These are phyloP conservation scores for Cercophora newfieldiana DNA, from an alignment of 495 filamentous ascomycete species.

Conservation along the genomic window DNA sequence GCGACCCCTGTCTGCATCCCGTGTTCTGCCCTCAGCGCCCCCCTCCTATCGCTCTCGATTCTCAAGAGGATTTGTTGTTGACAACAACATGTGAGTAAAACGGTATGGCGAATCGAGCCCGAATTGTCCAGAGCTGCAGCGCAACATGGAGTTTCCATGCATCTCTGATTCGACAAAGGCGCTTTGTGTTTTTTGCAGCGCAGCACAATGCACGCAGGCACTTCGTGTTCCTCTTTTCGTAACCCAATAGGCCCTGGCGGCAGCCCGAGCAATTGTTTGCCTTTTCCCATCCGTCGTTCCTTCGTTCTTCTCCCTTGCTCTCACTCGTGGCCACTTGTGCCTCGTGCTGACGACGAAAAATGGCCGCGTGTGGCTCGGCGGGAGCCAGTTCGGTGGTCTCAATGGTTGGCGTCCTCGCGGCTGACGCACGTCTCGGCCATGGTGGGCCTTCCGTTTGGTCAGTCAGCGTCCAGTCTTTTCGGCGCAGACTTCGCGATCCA, in stretches of 20 bases:
- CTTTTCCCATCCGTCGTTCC: not conserved
- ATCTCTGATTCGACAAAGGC: not conserved
- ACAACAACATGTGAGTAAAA: not conserved
- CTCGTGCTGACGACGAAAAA: not conserved
- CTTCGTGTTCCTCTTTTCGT: too few species aligned
- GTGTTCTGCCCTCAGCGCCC: not conserved
- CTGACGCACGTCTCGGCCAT: not conserved
- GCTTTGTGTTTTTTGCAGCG: not conserved
- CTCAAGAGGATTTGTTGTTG: not conserved
- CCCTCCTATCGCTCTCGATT: not conserved
- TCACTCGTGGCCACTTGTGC: not conserved
- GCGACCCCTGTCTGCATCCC: slow-evolving; percentile 2
- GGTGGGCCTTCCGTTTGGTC: slow-evolving; percentile 7
- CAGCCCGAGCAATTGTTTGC: not conserved
- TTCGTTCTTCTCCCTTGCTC: not conserved
- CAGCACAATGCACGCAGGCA: not conserved
- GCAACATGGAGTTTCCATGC: not conserved
- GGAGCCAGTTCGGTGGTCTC: not conserved
- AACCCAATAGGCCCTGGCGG: not conserved
- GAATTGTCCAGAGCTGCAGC: not conserved
- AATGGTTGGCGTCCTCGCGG: not conserved
- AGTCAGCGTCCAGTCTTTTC: not conserved
- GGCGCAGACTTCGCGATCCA: not conserved
- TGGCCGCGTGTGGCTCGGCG: not conserved
- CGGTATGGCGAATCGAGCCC: not conserved